A percentile compares a stretch with the other conserved stretches of the same genome.
phyloP scores from a whole-genome alignment of 2,329 filamentous ascomycete species.

The Penicillium polonicum region DNA sequence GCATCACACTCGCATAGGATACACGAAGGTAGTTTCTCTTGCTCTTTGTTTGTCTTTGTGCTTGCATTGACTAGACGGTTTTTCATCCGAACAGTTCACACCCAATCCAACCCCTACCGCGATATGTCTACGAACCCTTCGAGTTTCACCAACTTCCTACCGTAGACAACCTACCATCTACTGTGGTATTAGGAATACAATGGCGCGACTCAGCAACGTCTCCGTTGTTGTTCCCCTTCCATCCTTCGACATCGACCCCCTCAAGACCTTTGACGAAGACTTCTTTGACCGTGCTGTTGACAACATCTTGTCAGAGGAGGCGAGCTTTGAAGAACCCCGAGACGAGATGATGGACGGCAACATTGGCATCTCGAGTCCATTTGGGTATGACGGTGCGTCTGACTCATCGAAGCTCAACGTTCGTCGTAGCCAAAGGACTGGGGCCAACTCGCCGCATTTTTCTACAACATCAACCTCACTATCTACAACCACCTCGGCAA shows the following conservation, averaged over 20 bases:
- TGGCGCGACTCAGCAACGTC: constrained; percentile 7
- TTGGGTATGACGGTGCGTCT: background rate
- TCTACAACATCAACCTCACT: background rate
- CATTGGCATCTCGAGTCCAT: background rate
- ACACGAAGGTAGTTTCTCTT: background rate
- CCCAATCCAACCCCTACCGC: background rate
- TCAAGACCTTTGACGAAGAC: constrained; percentile 24
- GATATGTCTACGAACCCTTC: constrained; percentile 1
- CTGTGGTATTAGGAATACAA: background rate
- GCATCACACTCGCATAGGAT: background rate
- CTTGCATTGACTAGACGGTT: background rate
- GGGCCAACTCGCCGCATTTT: background rate
- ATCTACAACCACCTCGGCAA: background rate
- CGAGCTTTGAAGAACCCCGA: constrained; percentile 15
- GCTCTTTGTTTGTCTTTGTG: background rate
- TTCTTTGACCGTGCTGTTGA: constrained; percentile 22
- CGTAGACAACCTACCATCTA: background rate
- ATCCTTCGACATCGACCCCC: constrained; percentile 17
- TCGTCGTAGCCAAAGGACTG: background rate
- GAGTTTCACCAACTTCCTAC: background rate
- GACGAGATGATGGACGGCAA: background rate
- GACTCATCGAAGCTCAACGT: background rate
- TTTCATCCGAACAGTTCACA: background rate
- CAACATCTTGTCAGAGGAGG: constrained; percentile 27
- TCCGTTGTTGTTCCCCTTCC: constrained; percentile 23